phyloP scores from a whole-genome alignment of 2,329 filamentous ascomycete species.

The Fusarium ambrosium region DNA sequence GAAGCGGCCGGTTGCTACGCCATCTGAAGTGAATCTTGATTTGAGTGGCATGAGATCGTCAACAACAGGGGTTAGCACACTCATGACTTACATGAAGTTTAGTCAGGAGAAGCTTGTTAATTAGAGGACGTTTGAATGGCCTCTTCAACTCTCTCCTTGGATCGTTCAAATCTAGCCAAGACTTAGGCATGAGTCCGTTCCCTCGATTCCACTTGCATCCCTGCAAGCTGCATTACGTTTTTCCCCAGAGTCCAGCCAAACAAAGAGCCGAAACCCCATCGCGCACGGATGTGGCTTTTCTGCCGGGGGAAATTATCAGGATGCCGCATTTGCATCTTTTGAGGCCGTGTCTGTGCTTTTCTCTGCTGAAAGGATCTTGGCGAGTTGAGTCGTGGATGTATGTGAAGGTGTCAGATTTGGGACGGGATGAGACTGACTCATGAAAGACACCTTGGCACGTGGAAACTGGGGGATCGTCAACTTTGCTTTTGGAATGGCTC shows the following conservation, averaged over 20 bases:
- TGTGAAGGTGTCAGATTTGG: background rate
- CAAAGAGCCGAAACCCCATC: background rate
- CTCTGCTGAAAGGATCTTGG: background rate
- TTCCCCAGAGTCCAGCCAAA: background rate
- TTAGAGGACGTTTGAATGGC: background rate
- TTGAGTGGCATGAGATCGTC: background rate
- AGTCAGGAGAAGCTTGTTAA: background rate
- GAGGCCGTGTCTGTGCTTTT: background rate
- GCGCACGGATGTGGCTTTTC: background rate
- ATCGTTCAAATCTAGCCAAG: background rate
- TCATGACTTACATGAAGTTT: background rate
- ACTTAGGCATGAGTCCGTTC: background rate
- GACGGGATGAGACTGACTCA: background rate
- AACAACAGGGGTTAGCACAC: background rate
- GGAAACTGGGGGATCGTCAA: background rate
- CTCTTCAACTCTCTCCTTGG: background rate
- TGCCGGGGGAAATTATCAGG: slow-evolving; percentile 15
- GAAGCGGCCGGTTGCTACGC: background rate
- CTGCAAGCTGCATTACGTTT: background rate
- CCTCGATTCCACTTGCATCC: background rate
- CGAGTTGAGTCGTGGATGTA: background rate
- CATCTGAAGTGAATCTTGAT: background rate
- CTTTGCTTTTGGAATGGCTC: background rate
- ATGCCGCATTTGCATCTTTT: background rate
- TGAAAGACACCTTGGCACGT: background rate